Evolutionary conservation across 1,139 yeast species (phyloP), one percentile per base, ranked within the genome.

Genomic region (Spencermartinsiella ligniputridi): DNA sequence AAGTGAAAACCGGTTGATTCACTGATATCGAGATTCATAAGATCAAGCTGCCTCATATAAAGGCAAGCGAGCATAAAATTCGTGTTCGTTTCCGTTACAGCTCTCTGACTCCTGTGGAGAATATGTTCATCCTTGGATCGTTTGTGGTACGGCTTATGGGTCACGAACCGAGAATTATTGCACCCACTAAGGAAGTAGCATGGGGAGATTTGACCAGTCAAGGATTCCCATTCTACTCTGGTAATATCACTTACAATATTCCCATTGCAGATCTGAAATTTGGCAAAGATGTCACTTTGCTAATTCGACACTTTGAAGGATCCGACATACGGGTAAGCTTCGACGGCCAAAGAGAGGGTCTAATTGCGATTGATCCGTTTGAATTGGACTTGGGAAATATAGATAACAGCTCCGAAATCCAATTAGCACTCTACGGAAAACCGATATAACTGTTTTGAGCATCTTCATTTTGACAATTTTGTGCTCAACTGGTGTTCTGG

Each of bases 401-500:
- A 4, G 36, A 34, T 20, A 16, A 34, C n/a, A 11, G 19, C 18
- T 13, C n/a, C 6, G 19, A 17, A 13, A 13, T 34, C 11, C 19
- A 34, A 11, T 20, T 34, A 5, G 20, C 25, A 8, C 29, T 19
- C 11, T 35, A 20, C 29, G 39, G 39, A 9, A n/a, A 35, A 35
- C 20, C 8, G 39, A 9, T 35, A 16, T 17, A 35, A 35, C 20
- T 19, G 25, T 13, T 35, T 35, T 20, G 39, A 29, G 6, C 39
- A 35, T 9, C 19, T 35, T 20, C 39, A 35, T 13, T 20, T 16
- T 35, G 29, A 35, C 20, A 11, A 16, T 12, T 12, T 16, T 11
- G 29, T 35, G 5, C 17, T 15, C 34, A 30, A 30, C n/a, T 37
- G 40, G 40, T 37, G 40, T n/a, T 30, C 33, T 37, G 40, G 40